Percentiles rank a stretch among this genome's conserved stretches.
Conservation (phyloP, 2,329 filamentous ascomycete species). For the Trichoderma sp. region DNA sequence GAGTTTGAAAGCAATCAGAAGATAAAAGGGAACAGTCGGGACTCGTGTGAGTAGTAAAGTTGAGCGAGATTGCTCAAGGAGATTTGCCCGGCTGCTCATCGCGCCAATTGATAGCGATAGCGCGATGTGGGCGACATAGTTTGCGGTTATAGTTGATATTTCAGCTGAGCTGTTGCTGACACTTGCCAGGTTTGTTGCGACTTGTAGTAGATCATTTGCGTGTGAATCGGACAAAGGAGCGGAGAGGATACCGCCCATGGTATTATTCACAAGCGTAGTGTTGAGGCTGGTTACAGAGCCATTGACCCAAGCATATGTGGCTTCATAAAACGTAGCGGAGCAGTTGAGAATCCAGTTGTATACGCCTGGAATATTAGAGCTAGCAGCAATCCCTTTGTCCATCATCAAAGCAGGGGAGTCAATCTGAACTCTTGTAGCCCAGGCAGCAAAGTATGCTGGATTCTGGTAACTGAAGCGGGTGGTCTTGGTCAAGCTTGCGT, state of each 20-base stretch:
- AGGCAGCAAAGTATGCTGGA: neutral
- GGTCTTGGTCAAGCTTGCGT: neutral
- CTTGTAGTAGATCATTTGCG: neutral
- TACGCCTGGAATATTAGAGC: neutral
- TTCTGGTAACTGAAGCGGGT: neutral
- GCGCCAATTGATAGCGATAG: constrained; percentile 2
- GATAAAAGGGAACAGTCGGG: neutral
- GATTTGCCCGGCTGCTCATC: neutral
- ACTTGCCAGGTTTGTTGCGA: neutral
- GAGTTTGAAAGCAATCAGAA: neutral
- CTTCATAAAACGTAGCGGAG: constrained; percentile 2
- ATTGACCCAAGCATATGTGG: neutral
- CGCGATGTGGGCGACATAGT: neutral
- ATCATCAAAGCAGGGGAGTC: neutral
- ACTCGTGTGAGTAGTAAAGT: neutral
- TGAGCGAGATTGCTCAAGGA: constrained; percentile 4
- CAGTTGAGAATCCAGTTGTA: neutral
- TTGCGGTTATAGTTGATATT: neutral
- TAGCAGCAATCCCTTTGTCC: neutral
- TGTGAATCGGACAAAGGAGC: neutral
- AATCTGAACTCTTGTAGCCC: neutral
- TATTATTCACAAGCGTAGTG: neutral
- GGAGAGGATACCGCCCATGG: constrained; percentile 7
- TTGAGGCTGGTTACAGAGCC: neutral
- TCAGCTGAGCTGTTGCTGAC: neutral